Evolutionary conservation across 495 filamentous ascomycete species (phyloP).

Genomic region (Pseudomonodictys pantanalensis): DNA sequence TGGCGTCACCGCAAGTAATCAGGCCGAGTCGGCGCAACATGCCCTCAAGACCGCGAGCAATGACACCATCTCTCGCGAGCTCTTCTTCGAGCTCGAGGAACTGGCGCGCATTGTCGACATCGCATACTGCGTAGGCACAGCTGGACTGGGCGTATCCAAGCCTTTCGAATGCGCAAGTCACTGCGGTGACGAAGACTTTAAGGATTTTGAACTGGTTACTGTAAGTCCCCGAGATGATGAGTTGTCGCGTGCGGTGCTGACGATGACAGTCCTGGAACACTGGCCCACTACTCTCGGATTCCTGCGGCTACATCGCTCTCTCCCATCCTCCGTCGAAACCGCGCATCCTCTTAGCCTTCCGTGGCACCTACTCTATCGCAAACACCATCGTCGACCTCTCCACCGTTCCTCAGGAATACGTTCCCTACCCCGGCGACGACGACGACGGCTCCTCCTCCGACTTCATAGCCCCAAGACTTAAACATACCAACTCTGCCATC

Average conservation of each 20-base stretch:
- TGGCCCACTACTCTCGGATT: slow-evolving; percentile 79
- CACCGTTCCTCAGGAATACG: slow-evolving; percentile 82
- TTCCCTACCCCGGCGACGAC: slow-evolving; percentile 68
- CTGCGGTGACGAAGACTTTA: slow-evolving; percentile 66
- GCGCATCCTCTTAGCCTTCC: slow-evolving; percentile 84
- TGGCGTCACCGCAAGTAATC: background rate
- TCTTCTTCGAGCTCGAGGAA: slow-evolving; percentile 83
- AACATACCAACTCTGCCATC: background rate
- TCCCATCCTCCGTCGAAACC: slow-evolving; percentile 61
- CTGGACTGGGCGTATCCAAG: slow-evolving; percentile 64
- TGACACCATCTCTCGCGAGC: slow-evolving; percentile 53
- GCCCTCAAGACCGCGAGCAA: slow-evolving; percentile 25
- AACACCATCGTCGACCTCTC: slow-evolving; percentile 88
- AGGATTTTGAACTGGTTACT: slow-evolving; percentile 69
- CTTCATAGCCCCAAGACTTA: background rate
- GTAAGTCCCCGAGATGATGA: slow-evolving; percentile 40
- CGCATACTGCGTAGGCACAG: slow-evolving; percentile 85
- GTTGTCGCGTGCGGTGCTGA: background rate
- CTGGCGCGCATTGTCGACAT: slow-evolving; percentile 88
- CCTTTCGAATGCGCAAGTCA: slow-evolving; percentile 84
- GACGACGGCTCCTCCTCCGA: slow-evolving; percentile 40
- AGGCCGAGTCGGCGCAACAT: slow-evolving; percentile 21
- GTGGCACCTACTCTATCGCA: slow-evolving; percentile 88
- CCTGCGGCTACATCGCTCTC: slow-evolving; percentile 88
- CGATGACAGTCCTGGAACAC: slow-evolving; percentile 76